phyloP scores from a whole-genome alignment of 2,329 filamentous ascomycete species.

The Arthrobotrys sphaeroides region DNA sequence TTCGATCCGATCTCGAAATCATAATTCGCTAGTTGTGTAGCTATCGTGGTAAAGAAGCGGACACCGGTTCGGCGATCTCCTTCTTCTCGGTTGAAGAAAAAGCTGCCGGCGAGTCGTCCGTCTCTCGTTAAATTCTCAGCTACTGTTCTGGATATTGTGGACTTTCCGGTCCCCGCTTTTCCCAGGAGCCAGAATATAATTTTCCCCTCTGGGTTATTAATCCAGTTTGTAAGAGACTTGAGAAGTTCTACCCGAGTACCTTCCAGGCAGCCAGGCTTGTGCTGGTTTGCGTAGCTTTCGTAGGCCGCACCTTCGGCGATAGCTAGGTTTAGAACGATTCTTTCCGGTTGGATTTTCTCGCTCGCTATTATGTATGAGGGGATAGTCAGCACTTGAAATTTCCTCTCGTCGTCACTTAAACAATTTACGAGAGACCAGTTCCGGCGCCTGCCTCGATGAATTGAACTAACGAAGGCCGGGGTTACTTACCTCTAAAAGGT shows the following conservation, averaged over 20 bases:
- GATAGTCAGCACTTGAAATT: too few species aligned
- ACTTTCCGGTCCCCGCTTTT: slow-evolving; percentile 59
- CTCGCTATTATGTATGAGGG: not conserved
- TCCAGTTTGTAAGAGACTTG: slow-evolving; percentile 13
- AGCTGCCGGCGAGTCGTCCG: not conserved
- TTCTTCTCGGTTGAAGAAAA: slow-evolving; percentile 21
- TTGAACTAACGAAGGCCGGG: not conserved
- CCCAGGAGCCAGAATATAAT: slow-evolving; percentile 61
- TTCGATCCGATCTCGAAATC: not conserved
- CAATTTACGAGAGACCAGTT: too few species aligned
- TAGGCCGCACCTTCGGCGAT: slow-evolving; percentile 54
- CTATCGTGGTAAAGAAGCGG: slow-evolving; percentile 49
- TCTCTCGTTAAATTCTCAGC: not conserved
- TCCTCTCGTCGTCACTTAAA: too few species aligned
- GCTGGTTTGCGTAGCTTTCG: slow-evolving; percentile 54
- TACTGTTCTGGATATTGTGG: slow-evolving; percentile 26
- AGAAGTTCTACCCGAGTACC: slow-evolving; percentile 54
- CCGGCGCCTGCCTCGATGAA: not conserved
- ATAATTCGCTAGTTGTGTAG: slow-evolving; percentile 4
- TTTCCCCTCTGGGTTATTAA: slow-evolving; percentile 41
- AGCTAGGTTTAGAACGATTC: slow-evolving; percentile 7
- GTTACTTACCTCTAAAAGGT: slow-evolving; percentile 4
- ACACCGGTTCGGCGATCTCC: slow-evolving; percentile 9
- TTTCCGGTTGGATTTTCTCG: slow-evolving; percentile 6
- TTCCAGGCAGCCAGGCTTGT: slow-evolving; percentile 54